Percentiles rank a stretch among this genome's conserved stretches.
Conservation (phyloP, 768 basidiomycete genomes). For the Auricularia auricula-judae region DNA sequence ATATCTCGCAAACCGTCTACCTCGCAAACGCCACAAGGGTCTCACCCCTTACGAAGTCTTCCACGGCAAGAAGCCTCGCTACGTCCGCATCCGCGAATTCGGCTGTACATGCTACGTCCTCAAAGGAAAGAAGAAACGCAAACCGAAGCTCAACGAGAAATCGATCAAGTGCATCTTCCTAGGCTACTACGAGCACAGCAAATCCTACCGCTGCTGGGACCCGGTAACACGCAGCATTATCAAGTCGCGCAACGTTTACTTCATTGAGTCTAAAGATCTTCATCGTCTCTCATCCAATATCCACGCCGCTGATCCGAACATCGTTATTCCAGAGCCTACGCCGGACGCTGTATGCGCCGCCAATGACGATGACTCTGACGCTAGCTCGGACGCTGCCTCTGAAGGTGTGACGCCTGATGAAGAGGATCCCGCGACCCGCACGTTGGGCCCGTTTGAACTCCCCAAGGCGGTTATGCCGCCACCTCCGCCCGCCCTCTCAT, state of each 20-base stretch:
- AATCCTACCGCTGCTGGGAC: constrained; percentile 6
- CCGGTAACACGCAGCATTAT: neutral
- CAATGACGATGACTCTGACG: neutral
- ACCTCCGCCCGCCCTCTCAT: neutral
- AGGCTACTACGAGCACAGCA: constrained; percentile 6
- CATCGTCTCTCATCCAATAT: neutral
- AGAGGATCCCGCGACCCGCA: neutral
- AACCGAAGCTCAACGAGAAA: neutral
- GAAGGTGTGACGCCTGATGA: too few relatives aligned
- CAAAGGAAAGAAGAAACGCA: neutral
- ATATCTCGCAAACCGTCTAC: neutral
- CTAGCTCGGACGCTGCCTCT: neutral
- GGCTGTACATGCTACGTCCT: neutral
- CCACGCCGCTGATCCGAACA: neutral
- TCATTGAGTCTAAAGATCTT: neutral
- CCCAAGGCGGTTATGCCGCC: neutral
- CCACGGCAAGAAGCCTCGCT: neutral
- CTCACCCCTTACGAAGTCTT: neutral
- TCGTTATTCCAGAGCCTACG: neutral
- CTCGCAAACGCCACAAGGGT: too few relatives aligned
- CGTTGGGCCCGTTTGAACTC: neutral
- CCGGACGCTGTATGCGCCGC: neutral
- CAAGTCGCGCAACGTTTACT: neutral
- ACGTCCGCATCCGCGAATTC: neutral
- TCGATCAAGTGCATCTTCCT: constrained; percentile 11